Evolutionary conservation across 2,329 filamentous ascomycete species (phyloP), one percentile per base, ranked within the genome.

Genomic region (Fusarium globosum): DNA sequence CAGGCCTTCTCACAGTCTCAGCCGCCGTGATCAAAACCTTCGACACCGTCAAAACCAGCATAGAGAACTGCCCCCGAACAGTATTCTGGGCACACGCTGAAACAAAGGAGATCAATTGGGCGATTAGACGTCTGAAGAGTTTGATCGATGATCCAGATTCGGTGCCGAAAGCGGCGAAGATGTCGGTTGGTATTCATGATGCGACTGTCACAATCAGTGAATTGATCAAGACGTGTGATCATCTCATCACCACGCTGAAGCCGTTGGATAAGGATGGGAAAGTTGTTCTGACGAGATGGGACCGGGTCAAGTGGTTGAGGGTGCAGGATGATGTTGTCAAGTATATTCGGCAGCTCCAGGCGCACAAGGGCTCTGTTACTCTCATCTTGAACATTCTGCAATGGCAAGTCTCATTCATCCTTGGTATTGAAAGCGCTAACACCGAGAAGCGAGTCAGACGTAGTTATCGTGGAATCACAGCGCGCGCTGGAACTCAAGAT

Each of bases 241-340:
- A 38, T 10, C 65, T 69, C 3, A 45, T 69, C 1, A 12, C 46
- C 0, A 63, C 42, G 12, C 41, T 69, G 9, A 65, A 65, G 9
- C 65, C 51, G 2, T 13, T 65, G 21, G 21, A 69, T 23, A 28
- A 42, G 1, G 43, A 65, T 7, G 23, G 51, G 15, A 26, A 26
- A 13, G n/a, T 57, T 30, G 18, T 26, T 36, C 6, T 48, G 15
- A 58, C 45, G 1, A 69, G 26, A 9, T 57, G 59, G 65, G 67
- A 69, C 11, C 56, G 43, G 4, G 41, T 65, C 7, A 69, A 53
- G 18, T 69, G 67, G 65, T 26, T 69, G 26, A 53, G 67, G 10
- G 41, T 69, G 16, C 67, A 69, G 36, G 67, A 69, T 23, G 65
- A 69, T 30, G 67, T 69, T 13, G 67, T 69, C 10, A 69, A 53